Conservation (phyloP, 305 asterid species). For the Petunia hybrid region DNA sequence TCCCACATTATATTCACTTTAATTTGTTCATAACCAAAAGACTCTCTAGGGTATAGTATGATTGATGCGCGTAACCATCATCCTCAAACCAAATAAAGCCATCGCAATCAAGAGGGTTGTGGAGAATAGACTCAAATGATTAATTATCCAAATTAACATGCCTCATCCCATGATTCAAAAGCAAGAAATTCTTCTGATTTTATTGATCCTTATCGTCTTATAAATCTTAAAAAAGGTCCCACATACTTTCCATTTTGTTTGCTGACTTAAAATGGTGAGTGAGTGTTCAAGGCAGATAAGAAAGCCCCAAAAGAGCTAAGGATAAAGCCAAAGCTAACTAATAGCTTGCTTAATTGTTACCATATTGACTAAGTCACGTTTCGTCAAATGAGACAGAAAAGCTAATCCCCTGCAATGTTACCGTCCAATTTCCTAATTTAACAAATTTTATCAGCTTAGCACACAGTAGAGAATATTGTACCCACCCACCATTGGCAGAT, state of each 20-base stretch:
- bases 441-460: slow-evolving; percentile 36
- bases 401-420: slow-evolving; percentile 20
- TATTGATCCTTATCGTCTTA: slow-evolving; percentile 30
- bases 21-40: too few relatives aligned
- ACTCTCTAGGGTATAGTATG: neutral
- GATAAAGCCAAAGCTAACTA: neutral
- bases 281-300: neutral
- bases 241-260: slow-evolving; percentile 12
- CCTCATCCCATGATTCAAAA: slow-evolving; percentile 5
- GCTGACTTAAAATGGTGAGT: neutral
- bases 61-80: slow-evolving; percentile 19
- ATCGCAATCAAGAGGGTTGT: neutral
- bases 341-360: neutral
- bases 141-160: neutral
- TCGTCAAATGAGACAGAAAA: slow-evolving; percentile 40
- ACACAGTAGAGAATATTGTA: slow-evolving; percentile 15
- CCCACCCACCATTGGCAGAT: neutral
- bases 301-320: neutral
- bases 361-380: slow-evolving; percentile 40
- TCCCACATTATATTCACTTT: too few relatives aligned
- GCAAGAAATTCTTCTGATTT: neutral
- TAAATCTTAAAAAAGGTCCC: slow-evolving; percentile 12
- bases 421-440: slow-evolving; percentile 47
- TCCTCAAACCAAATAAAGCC: neutral
- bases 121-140: slow-evolving; percentile 17